Conservation (phyloP, 1,284 basidiomycete genomes). For the Porogramme epimiltina region DNA sequence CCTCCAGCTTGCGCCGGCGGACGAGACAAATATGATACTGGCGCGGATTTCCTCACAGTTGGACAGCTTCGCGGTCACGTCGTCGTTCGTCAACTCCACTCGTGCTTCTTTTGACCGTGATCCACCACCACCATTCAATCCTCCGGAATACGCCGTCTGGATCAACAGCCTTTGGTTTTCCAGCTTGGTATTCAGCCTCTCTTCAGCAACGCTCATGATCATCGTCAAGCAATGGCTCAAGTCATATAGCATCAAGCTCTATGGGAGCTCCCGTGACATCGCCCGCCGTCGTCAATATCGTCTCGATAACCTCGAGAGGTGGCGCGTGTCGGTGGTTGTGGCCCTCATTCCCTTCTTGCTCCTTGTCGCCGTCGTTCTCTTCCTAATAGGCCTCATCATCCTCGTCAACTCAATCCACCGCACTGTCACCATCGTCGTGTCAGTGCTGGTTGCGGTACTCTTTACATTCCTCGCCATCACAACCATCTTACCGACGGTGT, state of each 20-base stretch:
- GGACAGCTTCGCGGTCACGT: constrained; percentile 4
- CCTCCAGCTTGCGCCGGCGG: constrained; percentile 5
- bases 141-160: constrained; percentile 32
- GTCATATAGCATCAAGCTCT: constrained; percentile 7
- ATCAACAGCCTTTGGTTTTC: constrained; percentile 70
- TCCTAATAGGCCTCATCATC: neutral
- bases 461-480: neutral
- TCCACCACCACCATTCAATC: neutral
- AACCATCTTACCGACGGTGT: neutral
- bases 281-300: constrained; percentile 15
- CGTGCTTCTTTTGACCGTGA: neutral
- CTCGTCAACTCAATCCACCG: neutral
- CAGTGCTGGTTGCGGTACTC: neutral
- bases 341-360: constrained; percentile 14
- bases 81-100: constrained; percentile 10
- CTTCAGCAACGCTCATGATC: constrained; percentile 13
- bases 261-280: constrained; percentile 8
- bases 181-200: constrained; percentile 69
- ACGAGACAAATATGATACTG: constrained; percentile 1
- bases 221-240: too few species aligned
- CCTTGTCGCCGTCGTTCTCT: neutral
- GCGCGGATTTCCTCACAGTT: constrained; percentile 5
- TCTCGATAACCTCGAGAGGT: constrained; percentile 5
- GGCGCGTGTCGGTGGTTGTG: constrained; percentile 13
- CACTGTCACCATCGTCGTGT: neutral